phyloP scores from a whole-genome alignment of 192 early-diverging fungal species.

The Mortierella alpina region DNA sequence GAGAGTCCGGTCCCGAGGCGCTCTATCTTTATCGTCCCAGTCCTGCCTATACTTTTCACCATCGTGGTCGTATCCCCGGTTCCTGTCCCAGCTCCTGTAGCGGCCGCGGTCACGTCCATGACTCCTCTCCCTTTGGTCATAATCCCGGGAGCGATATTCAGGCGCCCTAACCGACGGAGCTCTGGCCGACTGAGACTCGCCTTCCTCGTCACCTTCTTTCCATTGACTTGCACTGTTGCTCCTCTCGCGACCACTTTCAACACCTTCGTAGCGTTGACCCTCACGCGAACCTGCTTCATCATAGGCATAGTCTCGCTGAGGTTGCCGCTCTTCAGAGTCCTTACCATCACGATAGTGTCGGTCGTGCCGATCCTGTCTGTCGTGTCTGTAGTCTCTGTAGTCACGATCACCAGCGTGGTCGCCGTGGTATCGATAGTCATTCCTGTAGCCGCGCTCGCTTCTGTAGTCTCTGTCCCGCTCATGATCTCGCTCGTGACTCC shows the following conservation, averaged over 20 bases:
- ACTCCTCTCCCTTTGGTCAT: constrained; percentile 25
- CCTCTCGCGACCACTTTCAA: constrained; percentile 30
- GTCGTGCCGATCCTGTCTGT: constrained; percentile 14
- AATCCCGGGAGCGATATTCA: constrained; percentile 19
- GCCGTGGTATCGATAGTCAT: constrained; percentile 30
- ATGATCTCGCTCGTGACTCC: constrained; percentile 42
- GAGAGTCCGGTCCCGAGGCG: constrained; percentile 15
- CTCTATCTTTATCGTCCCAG: constrained; percentile 22
- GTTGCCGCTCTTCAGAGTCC: constrained; percentile 19
- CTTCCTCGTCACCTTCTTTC: constrained; percentile 45
- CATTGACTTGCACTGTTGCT: constrained; percentile 2
- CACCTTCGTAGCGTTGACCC: constrained; percentile 11
- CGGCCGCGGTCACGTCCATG: constrained; percentile 23
- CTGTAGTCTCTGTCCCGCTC: constrained; percentile 43
- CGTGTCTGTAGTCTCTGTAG: constrained; percentile 21
- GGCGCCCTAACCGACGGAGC: constrained; percentile 20
- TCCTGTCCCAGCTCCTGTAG: constrained; percentile 19
- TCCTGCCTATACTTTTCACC: background rate
- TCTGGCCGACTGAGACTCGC: constrained; percentile 23
- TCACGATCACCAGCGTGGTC: constrained; percentile 33
- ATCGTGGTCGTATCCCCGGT: constrained; percentile 7
- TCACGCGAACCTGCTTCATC: constrained; percentile 8
- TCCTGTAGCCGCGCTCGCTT: constrained; percentile 33
- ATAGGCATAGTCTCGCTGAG: constrained; percentile 33
- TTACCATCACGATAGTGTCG: constrained; percentile 32